phyloP scores from a whole-genome alignment of 2,329 filamentous ascomycete genomes.

The Fusarium brachygibbosum region DNA sequence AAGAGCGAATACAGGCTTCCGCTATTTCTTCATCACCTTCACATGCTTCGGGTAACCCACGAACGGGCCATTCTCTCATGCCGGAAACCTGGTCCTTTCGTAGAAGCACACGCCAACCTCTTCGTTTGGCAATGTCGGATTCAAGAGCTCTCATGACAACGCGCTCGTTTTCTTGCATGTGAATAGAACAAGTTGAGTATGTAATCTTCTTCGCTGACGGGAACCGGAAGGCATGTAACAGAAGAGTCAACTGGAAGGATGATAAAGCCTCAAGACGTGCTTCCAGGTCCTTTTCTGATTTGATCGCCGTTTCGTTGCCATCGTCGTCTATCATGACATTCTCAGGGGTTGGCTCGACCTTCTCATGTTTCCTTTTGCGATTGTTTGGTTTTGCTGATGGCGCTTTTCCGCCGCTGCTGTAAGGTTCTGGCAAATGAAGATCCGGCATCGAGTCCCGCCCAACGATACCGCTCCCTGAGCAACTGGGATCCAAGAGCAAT shows the following conservation, averaged over 20 bases:
- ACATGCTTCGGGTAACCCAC: constrained; percentile 67
- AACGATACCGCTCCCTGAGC: constrained; percentile 94
- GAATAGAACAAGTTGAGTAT: constrained; percentile 94
- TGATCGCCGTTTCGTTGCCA: constrained; percentile 66
- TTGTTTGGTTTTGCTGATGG: constrained; percentile 43
- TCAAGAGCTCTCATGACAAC: constrained; percentile 81
- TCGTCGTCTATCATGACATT: constrained; percentile 69
- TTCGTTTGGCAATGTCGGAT: constrained; percentile 73
- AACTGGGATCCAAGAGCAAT: constrained; percentile 91
- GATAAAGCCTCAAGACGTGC: constrained; percentile 80
- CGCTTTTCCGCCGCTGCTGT: constrained; percentile 39
- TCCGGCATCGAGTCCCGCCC: constrained; percentile 84
- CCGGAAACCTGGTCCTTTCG: constrained; percentile 81
- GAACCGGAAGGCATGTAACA: constrained; percentile 88
- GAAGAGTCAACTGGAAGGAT: constrained; percentile 82
- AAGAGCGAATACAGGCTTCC: constrained; percentile 84
- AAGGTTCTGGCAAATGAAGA: constrained; percentile 68
- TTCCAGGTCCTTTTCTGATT: constrained; percentile 68
- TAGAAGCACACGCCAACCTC: constrained; percentile 83
- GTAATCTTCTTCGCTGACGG: constrained; percentile 81
- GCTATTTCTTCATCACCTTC: constrained; percentile 67
- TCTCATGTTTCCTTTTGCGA: constrained; percentile 63
- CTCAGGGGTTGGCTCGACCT: constrained; percentile 50
- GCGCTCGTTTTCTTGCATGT: constrained; percentile 88
- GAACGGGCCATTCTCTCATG: constrained; percentile 80